phyloP scores from a whole-genome alignment of 352 stramenopile species.

The Phytophthora hibernalis region DNA sequence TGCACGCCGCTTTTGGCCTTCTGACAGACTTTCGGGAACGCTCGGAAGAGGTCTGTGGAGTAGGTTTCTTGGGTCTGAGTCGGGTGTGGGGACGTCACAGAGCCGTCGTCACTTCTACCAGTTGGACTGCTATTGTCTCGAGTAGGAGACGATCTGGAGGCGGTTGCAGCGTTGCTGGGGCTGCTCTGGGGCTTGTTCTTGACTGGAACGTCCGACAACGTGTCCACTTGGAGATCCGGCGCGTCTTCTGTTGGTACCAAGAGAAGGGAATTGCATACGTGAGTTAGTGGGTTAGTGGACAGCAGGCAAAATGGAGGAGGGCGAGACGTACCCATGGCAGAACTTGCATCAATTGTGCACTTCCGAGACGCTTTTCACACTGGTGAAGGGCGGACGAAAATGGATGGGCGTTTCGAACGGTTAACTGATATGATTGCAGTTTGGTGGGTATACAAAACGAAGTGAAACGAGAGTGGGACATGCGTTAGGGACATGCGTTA shows the following conservation, averaged over 20 bases:
- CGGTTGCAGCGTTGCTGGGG: conserved; percentile 1
- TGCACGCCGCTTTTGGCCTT: conserved; percentile 82
- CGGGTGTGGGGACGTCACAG: conserved; percentile 10
- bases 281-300: conserved; percentile 9
- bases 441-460: conserved; percentile 23
- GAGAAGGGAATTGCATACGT: conserved; percentile 1
- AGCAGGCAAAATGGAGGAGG: background rate
- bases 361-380: conserved; percentile 1
- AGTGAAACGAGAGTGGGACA: too few species aligned
- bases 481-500: too few species aligned
- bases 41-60: conserved; percentile 72
- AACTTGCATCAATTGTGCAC: background rate
- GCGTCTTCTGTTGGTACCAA: conserved; percentile 13
- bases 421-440: too few species aligned
- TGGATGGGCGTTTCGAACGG: too few species aligned
- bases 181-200: conserved; percentile 12
- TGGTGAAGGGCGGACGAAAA: conserved; percentile 36
- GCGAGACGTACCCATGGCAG: conserved; percentile 27
- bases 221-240: conserved; percentile 19
- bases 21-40: conserved; percentile 75
- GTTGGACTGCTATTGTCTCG: conserved; percentile 19
- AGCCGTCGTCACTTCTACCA: conserved; percentile 5
- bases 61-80: conserved; percentile 45
- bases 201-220: conserved; percentile 5
- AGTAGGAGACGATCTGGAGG: background rate